Evolutionary conservation across 106 monocot species (phyloP), one percentile per base, ranked within the genome.

Genomic region (Chionographis japonica): DNA sequence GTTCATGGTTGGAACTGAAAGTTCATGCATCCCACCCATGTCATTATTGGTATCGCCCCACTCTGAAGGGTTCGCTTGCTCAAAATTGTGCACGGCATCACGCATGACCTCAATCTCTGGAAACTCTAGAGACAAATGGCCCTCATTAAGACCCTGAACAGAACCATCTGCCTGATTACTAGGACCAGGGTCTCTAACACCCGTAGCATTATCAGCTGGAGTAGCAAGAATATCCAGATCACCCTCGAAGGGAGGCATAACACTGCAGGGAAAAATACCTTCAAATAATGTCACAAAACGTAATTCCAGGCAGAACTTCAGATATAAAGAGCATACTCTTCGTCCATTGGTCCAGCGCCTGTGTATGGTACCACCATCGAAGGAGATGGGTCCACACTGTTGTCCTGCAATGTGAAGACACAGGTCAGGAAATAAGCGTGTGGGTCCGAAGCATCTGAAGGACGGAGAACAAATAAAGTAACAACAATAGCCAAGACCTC

Each of bases 51-150:
- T 37, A 49, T 40, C 66, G n/a, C 18, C 75, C 43, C 15, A 73
- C 0, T 71, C 78, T 40, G 3, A 54, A 43, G 50, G 9, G 9
- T 18, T 49, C 1, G 37, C 58, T 17, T 49, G 63, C 12, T 54
- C 74, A 68, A 58, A 52, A 62, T 67, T 62, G 16, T 68, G 68
- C 11, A 52, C 73, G 56, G 68, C 80, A 69, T 88, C 75, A 64
- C 88, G 88, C 75, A 75, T 72, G 58, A 78, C 41, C 27, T 73
- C 88, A 67, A 77, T 69, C 15, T 76, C 79, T 40, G 79, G 83
- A 71, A 72, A 13, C 36, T 66, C 71, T 52, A 71, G 35, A 52
- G 76, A 15, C 36, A 69, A 64, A 41, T 43, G 42, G 41, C 56
- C 43, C 40, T 49, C 66, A 50, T 60, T 72, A 16, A 56, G 38